phyloP scores from a whole-genome alignment of 352 stramenopile species.

The Phytophthora capsici region DNA sequence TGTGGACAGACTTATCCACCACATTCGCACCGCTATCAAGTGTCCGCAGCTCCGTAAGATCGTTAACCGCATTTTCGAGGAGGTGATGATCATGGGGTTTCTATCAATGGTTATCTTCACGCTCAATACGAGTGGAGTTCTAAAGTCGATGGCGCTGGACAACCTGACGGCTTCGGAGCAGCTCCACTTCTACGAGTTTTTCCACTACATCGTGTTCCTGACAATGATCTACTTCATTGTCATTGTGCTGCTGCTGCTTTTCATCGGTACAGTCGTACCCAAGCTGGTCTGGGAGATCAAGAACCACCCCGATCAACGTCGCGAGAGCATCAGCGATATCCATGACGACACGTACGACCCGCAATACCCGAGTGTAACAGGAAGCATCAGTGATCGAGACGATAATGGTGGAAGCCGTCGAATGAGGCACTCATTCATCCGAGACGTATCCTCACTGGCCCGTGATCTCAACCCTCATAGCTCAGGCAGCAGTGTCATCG shows the following conservation, averaged over 20 bases:
- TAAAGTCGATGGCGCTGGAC: constrained; percentile 58
- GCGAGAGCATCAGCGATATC: constrained; percentile 37
- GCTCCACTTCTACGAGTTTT: constrained; percentile 91
- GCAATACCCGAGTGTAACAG: constrained; percentile 16
- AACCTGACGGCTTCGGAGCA: constrained; percentile 61
- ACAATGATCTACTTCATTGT: constrained; percentile 91
- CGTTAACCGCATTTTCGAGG: constrained; percentile 87
- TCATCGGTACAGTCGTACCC: constrained; percentile 84
- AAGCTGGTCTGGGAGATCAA: constrained; percentile 78
- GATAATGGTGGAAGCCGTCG: constrained; percentile 28
- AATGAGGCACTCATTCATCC: constrained; percentile 42
- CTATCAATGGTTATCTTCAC: constrained; percentile 91
- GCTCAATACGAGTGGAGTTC: constrained; percentile 81
- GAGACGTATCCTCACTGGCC: constrained; percentile 24
- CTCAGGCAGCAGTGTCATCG: constrained; percentile 16
- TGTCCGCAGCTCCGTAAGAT: constrained; percentile 86
- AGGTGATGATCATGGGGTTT: constrained; percentile 90
- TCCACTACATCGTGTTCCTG: constrained; percentile 91
- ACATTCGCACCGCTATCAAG: constrained; percentile 56
- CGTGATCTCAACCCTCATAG: constrained; percentile 28
- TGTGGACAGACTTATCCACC: constrained; percentile 63
- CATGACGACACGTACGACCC: constrained; percentile 35
- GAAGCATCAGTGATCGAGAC: constrained; percentile 33
- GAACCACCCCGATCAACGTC: constrained; percentile 30
- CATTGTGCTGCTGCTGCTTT: constrained; percentile 85